These are phyloP conservation scores for Colletotrichum brevisporum DNA, from an alignment of 2,329 filamentous ascomycete genomes.

Conservation along the genomic window DNA sequence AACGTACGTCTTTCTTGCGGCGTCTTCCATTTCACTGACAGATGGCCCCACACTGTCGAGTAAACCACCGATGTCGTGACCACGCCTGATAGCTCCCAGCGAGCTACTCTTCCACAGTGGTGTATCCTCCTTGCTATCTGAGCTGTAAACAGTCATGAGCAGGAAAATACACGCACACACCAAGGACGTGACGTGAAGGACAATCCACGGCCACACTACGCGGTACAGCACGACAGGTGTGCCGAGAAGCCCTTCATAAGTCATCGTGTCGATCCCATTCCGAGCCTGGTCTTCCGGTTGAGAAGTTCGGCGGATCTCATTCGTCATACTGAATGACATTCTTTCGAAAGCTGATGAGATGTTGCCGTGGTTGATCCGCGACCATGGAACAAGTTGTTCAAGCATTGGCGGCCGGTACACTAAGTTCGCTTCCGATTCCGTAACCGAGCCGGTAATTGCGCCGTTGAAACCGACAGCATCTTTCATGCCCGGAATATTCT, in stretches of 20 bases:
- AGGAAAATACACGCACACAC: background rate
- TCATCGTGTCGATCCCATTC: background rate
- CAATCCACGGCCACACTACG: constrained; percentile 25
- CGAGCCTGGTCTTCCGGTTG: background rate
- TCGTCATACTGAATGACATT: constrained; percentile 16
- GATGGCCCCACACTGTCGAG: background rate
- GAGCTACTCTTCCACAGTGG: constrained; percentile 33
- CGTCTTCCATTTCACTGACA: constrained; percentile 35
- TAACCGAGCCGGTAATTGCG: too few species aligned
- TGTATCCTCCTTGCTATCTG: background rate
- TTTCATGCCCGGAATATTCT: background rate
- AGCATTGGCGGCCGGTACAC: background rate
- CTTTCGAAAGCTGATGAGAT: background rate
- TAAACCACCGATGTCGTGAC: constrained; percentile 5
- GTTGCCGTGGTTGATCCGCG: background rate
- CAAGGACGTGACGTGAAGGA: constrained; percentile 5
- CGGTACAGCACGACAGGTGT: background rate
- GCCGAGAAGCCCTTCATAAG: background rate
- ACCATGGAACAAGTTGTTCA: background rate
- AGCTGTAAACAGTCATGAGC: background rate
- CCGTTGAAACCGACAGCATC: constrained; percentile 10
- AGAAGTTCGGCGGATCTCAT: constrained; percentile 13
- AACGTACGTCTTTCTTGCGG: constrained; percentile 2
- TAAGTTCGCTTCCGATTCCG: too few species aligned
- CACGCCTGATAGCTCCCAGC: constrained; percentile 9